These are phyloP conservation scores for Colletotrichum tabaci DNA, from an alignment of 2,329 filamentous ascomycete genomes.

Conservation along the genomic window DNA sequence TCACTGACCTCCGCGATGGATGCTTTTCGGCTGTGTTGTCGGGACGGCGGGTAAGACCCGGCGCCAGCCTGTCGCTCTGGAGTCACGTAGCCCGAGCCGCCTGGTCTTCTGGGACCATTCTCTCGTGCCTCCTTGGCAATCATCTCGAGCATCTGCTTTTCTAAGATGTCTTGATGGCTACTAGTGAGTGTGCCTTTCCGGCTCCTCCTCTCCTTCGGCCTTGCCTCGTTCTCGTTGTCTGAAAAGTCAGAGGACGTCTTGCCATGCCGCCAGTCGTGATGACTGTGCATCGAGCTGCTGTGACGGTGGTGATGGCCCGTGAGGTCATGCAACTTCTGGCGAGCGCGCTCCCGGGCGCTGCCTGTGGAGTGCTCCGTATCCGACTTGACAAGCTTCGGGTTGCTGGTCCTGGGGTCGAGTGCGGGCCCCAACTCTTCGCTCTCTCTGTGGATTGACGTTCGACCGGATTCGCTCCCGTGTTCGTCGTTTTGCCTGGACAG, in stretches of 20 bases:
- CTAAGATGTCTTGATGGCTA: slow-evolving; percentile 67
- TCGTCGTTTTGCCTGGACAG: slow-evolving; percentile 48
- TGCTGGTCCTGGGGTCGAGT: slow-evolving; percentile 44
- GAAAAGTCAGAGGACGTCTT: slow-evolving; percentile 73
- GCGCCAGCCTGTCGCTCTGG: slow-evolving; percentile 39
- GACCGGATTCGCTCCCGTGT: slow-evolving; percentile 33
- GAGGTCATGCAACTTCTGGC: slow-evolving; percentile 72
- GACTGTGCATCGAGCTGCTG: slow-evolving; percentile 63
- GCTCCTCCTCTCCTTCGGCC: slow-evolving; percentile 52
- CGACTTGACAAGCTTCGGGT: slow-evolving; percentile 44
- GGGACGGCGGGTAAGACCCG: slow-evolving; percentile 49
- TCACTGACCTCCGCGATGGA: slow-evolving; percentile 59
- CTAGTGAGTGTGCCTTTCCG: slow-evolving; percentile 65
- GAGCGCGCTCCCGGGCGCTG: slow-evolving; percentile 71
- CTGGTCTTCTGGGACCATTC: slow-evolving; percentile 50
- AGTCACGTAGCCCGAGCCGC: slow-evolving; percentile 30
- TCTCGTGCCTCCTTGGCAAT: slow-evolving; percentile 68
- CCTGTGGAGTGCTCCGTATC: slow-evolving; percentile 63
- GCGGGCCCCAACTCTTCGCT: slow-evolving; percentile 14
- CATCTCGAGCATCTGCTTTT: slow-evolving; percentile 75
- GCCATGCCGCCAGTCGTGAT: slow-evolving; percentile 68
- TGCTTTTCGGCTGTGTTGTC: slow-evolving; percentile 52
- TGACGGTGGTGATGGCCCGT: slow-evolving; percentile 66
- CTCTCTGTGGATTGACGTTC: slow-evolving; percentile 17
- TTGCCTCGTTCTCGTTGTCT: slow-evolving; percentile 66